Evolutionary conservation across 345 rosid genomes (phyloP).

Genomic region (Kernera saxatilis): DNA sequence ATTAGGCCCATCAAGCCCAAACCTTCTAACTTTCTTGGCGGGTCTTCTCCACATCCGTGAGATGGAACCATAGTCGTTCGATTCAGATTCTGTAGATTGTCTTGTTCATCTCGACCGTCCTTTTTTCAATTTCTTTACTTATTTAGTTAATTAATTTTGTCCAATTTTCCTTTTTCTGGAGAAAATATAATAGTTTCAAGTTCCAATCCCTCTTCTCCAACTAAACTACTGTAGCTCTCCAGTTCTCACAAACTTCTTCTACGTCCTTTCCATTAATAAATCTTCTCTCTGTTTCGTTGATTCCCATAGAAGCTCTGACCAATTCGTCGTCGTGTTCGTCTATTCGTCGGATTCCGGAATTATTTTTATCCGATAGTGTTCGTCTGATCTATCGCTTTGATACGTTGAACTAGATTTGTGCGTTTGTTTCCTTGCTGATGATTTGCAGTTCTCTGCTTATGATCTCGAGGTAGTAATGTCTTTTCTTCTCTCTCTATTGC

Average conservation of each 20-base stretch:
- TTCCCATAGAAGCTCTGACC: slow-evolving; percentile 4
- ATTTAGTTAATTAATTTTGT: background rate
- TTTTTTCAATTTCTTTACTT: too few relatives aligned
- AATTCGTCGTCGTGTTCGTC: background rate
- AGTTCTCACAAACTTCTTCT: background rate
- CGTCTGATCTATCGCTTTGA: background rate
- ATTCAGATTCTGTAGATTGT: slow-evolving; percentile 11
- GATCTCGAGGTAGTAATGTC: slow-evolving; percentile 22
- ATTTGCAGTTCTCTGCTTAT: slow-evolving; percentile 4
- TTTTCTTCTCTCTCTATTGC: background rate
- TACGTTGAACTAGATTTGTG: background rate
- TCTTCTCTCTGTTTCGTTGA: slow-evolving; percentile 18
- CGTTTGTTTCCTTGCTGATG: background rate
- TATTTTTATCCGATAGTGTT: background rate
- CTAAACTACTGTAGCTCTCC: slow-evolving; percentile 23
- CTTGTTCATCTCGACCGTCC: slow-evolving; percentile 8
- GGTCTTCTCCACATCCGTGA: slow-evolving; percentile 1
- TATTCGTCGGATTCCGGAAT: background rate
- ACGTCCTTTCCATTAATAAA: background rate
- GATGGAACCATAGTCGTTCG: slow-evolving; percentile 4
- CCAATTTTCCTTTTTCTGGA: background rate
- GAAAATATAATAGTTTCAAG: slow-evolving; percentile 3
- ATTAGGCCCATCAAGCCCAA: slow-evolving; percentile 4
- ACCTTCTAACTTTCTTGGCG: background rate
- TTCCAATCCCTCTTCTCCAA: slow-evolving; percentile 24